Evolutionary conservation across 108 stramenopile species (phyloP), one percentile per base, ranked within the genome.

Genomic region (Discostella pseudostelligera): DNA sequence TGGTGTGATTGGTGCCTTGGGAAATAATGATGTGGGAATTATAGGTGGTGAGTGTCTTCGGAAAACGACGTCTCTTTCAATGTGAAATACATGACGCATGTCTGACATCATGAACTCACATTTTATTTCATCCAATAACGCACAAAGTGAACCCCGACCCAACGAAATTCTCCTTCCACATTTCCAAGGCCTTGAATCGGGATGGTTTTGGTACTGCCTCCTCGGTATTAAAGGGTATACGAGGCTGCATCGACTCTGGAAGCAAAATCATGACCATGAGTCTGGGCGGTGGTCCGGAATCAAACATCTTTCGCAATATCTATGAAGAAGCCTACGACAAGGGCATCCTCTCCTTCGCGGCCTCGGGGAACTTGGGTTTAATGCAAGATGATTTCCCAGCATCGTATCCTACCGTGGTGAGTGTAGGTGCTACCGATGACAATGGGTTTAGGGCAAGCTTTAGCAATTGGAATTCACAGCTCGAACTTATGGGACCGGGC

Each of bases 401-500:
- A 12, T 57, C 69, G 8, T 75, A 79, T 49, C 56, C 69, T 3
- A 12, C 46, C 39, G 85, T 83, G 0, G 62, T 86, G n/a, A 66
- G 63, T 24, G 80, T 86, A 14, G 77, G 58, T 10, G 82, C 85
- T 9, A 70, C 75, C 8, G 79, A 85, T 55, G 3, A 49, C 25
- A 14, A 60, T 10, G 65, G 69, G 19, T 24, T 40, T 11, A 9
- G 67, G 24, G 81, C 84, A 17, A 12, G 32, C 0, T 85, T 85
- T 59, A 78, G 81, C 16, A 72, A 81, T 32, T 69, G 47, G 29
- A 84, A 82, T 36, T n/a, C 58, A 36, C 69, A 72, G 28, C 65
- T 84, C 14, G 87, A 88, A 50, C 55, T 88, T 24, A 67, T 74
- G 25, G 87, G 78, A 20, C 87, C 87, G 5, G 87, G 87, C 9